Evolutionary conservation across 78 protist species (phyloP).

Genomic region (Ministeria vibrans): DNA sequence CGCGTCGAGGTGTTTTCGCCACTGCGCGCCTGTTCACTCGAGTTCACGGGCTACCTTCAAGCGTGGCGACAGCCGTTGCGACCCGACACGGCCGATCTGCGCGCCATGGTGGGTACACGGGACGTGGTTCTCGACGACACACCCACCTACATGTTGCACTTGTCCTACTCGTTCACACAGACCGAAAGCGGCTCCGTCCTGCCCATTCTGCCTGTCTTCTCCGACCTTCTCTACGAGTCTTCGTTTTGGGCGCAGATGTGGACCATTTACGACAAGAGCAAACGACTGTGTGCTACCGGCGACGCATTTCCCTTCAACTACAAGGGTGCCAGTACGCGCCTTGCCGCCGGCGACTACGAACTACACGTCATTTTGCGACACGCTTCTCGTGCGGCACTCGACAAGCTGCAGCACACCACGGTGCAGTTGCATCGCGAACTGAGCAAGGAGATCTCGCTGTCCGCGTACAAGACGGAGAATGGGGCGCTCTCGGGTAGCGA

Average conservation of each 20-base stretch:
- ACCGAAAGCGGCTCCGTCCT: not conserved
- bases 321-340: too few relatives aligned
- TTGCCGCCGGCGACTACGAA: too few relatives aligned
- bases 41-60: not conserved
- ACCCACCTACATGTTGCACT: not conserved
- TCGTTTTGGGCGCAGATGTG: not conserved
- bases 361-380: too few relatives aligned
- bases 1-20: not conserved
- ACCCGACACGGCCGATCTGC: not conserved
- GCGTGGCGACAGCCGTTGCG: not conserved
- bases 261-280: not conserved
- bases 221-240: not conserved
- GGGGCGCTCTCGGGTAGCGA: too few relatives aligned
- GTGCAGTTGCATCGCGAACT: too few relatives aligned
- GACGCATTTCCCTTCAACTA: not conserved
- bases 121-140: not conserved
- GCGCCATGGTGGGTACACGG: not conserved
- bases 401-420: too few relatives aligned
- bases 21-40: not conserved
- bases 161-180: not conserved
- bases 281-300: not conserved
- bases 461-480: too few relatives aligned
- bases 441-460: too few relatives aligned
- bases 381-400: too few relatives aligned
- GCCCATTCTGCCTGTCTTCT: not conserved